A percentile compares a stretch with the other conserved stretches of the same genome.
phyloP scores from a whole-genome alignment of 139 green algal genomes.

The Microglena sp. region DNA sequence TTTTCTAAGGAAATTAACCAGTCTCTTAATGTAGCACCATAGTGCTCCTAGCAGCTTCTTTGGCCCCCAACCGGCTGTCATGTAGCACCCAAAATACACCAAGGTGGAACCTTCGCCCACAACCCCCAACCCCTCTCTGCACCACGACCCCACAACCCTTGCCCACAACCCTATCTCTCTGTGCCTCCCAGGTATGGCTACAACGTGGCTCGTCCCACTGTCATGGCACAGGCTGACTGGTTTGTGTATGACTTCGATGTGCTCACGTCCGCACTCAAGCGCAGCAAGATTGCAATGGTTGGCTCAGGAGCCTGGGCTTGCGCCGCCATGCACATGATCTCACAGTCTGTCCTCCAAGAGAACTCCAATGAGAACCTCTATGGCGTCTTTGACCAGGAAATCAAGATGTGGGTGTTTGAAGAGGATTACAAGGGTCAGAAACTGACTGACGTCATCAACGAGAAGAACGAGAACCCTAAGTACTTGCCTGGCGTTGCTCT shows the following conservation, averaged over 20 bases:
- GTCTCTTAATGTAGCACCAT: too few species aligned
- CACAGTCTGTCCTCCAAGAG: too few species aligned
- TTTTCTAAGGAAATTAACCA: too few species aligned
- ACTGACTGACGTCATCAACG: conserved; percentile 63
- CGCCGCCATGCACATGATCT: conserved; percentile 19
- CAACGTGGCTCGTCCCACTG: conserved; percentile 6
- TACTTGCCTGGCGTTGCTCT: conserved; percentile 39
- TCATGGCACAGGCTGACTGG: conserved; percentile 49
- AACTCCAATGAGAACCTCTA: not conserved
- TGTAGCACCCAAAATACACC: not conserved
- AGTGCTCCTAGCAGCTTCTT: too few species aligned
- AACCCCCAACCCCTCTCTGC: too few species aligned
- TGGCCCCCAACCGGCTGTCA: too few species aligned
- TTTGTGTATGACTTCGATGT: conserved; percentile 14
- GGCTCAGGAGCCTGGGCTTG: conserved; percentile 48
- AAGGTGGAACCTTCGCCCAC: not conserved
- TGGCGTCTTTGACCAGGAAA: conserved; percentile 32
- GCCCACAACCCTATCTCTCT: too few species aligned
- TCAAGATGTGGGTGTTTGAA: conserved; percentile 48
- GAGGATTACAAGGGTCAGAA: conserved; percentile 22
- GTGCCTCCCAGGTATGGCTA: not conserved
- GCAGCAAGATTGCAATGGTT: conserved; percentile 29
- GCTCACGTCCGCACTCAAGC: not conserved
- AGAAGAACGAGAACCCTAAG: conserved; percentile 46
- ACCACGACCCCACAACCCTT: too few species aligned